phyloP scores from a whole-genome alignment of 805 yeast genomes.

The Starmerella ratchasimensis region DNA sequence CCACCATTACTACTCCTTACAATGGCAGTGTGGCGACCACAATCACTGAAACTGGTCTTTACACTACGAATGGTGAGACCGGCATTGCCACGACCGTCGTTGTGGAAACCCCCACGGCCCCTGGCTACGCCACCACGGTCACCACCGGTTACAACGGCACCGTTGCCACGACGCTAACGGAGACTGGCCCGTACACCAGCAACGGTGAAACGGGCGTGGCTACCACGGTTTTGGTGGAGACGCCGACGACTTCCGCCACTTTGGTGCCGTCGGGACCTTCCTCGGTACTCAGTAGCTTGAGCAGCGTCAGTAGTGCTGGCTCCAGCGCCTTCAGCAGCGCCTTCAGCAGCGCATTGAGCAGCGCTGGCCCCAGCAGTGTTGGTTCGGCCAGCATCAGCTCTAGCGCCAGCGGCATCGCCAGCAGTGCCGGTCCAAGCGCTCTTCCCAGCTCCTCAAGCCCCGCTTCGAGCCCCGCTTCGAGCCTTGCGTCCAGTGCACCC shows the following conservation, averaged over 20 bases:
- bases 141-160: conserved; percentile 1
- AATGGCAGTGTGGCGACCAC: conserved; percentile 1
- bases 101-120: conserved; percentile 5
- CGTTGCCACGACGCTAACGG: not conserved
- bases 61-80: conserved; percentile 1
- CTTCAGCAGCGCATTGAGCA: not conserved
- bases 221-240: conserved; percentile 1
- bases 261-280: too few species aligned
- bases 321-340: too few species aligned
- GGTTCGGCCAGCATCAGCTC: not conserved
- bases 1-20: not conserved
- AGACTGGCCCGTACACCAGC: conserved; percentile 4
- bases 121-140: conserved; percentile 1
- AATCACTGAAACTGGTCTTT: conserved; percentile 3
- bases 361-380: too few species aligned
- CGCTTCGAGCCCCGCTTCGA: too few species aligned
- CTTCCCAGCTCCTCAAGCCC: too few species aligned
- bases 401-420: not conserved
- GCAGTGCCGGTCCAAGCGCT: not conserved
- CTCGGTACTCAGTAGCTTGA: too few species aligned
- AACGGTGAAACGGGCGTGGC: not conserved
- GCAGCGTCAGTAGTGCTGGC: too few species aligned
- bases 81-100: conserved; percentile 2
- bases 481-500: too few species aligned
- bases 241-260: conserved; percentile 1